Base-by-base conservation (phyloP, 2,329 filamentous ascomycete species). In the Sporothrix euskadiensis region DNA sequence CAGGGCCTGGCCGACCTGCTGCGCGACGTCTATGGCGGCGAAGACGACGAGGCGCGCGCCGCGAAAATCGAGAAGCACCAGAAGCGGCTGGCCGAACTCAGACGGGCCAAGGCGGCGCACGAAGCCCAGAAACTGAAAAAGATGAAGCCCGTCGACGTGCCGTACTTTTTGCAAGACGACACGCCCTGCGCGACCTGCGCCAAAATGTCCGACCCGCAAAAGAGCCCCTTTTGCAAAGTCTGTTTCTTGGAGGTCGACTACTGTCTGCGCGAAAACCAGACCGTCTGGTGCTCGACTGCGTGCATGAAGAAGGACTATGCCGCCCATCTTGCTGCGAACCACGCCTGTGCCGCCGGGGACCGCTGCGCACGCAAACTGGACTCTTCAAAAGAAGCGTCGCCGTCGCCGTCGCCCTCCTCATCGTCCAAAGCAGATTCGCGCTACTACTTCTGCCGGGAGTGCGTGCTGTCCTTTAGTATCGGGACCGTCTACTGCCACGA, bases 101-200 rank as follows among this genome's bases (percentile, higher is more conserved):
- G 89, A 83, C 91, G 90, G 89, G 85, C 88, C 30, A 84, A 84
- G 61, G 79, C 85, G 3, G 79, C 89, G 6, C 84, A 88, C 1
- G 81, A 85, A 22, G 79, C 81, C 0, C 80, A 81, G 47, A 81
- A 83, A 35, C 81, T 90, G 73, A 82, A 83, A 73, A 85, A 84
- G 74, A 68, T 74, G 61, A 75, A 75, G 71, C 71, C 74, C 7
- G 57, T 66, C 22, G 71, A 76, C 32, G 65, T 76, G 73, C 75
- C 76, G 4, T 74, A 75, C 14, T 77, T 77, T 9, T 41, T 77
- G 44, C 70, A 72, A 41, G 75, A 70, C 41, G 59, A 69, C 16
- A 57, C 68, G n/a, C 41, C 73, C 7, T 76, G 76, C 52, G 73
- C 73, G 8, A 47, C 57, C 32, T 76, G 76, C 74, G 54, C 56